phyloP scores from a whole-genome alignment of 495 filamentous ascomycete genomes.

The Filosporella fistucella region DNA sequence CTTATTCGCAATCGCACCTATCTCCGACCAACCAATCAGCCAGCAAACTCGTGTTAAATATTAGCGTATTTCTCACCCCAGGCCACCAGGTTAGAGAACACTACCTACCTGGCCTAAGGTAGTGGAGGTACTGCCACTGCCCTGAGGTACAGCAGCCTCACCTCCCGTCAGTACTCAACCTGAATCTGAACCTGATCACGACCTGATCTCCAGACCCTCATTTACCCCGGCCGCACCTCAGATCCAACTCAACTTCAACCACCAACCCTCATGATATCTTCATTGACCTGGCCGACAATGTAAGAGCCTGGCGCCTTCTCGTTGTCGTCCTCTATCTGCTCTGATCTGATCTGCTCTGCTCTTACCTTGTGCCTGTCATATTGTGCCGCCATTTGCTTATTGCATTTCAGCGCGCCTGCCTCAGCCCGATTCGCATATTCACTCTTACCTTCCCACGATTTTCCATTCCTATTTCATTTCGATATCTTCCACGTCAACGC shows the following conservation, averaged over 20 bases:
- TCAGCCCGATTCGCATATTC: constrained; percentile 10
- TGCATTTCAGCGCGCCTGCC: constrained; percentile 18
- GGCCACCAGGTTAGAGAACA: too few species aligned
- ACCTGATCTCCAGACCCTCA: constrained; percentile 1
- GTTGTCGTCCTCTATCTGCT: background rate
- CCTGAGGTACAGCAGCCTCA: too few species aligned
- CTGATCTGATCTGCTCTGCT: too few species aligned
- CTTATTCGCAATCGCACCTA: too few species aligned
- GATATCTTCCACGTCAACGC: background rate
- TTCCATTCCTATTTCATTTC: background rate
- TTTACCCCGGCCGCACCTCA: background rate
- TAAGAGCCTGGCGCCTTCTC: constrained; percentile 22
- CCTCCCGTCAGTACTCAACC: too few species aligned
- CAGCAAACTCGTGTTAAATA: too few species aligned
- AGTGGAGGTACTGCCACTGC: too few species aligned
- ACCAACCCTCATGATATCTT: constrained; percentile 8
- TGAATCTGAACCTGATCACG: too few species aligned
- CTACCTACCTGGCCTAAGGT: too few species aligned
- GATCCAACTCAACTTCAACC: constrained; percentile 8
- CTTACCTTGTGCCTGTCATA: too few species aligned
- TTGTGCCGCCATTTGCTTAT: constrained; percentile 15
- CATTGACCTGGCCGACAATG: constrained; percentile 17
- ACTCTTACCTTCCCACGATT: background rate
- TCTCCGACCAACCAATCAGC: too few species aligned
- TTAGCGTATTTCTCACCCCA: too few species aligned